Evolutionary conservation across 768 basidiomycete genomes (phyloP).

Genomic region (Leccinellum luteum): DNA sequence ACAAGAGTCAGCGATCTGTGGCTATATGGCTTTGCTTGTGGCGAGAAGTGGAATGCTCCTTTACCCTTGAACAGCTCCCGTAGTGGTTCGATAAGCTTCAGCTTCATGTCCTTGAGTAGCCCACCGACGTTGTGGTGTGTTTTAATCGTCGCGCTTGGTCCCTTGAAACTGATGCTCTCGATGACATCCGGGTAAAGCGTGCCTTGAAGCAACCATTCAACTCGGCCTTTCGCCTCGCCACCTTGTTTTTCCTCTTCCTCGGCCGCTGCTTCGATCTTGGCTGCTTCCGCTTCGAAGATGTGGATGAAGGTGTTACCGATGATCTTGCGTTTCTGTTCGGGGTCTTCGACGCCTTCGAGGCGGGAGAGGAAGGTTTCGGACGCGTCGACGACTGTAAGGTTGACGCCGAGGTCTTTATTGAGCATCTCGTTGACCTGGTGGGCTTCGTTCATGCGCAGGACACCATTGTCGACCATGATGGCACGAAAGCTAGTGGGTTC

Average conservation of each 20-base stretch:
- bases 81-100: constrained; percentile 97
- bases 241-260: constrained; percentile 70
- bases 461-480: constrained; percentile 99
- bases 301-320: constrained; percentile 99
- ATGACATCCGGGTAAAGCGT: constrained; percentile 99
- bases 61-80: constrained; percentile 97
- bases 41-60: constrained; percentile 12
- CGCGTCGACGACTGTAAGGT: constrained; percentile 93
- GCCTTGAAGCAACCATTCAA: constrained; percentile 97
- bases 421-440: constrained; percentile 92
- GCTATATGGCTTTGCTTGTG: not conserved
- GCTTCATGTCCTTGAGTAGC: constrained; percentile 93
- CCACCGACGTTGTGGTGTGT: constrained; percentile 99
- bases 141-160: constrained; percentile 98
- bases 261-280: constrained; percentile 80
- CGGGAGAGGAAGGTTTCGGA: constrained; percentile 89
- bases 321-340: constrained; percentile 95
- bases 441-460: constrained; percentile 89
- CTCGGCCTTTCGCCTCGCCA: constrained; percentile 77
- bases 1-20: not conserved
- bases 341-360: constrained; percentile 91
- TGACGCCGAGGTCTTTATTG: constrained; percentile 89
- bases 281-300: constrained; percentile 93
- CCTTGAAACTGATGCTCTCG: constrained; percentile 99
- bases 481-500: constrained; percentile 79